Evolutionary conservation across 108 stramenopile genomes (phyloP).

Genomic region (Pseudonitzschia multiseries): DNA sequence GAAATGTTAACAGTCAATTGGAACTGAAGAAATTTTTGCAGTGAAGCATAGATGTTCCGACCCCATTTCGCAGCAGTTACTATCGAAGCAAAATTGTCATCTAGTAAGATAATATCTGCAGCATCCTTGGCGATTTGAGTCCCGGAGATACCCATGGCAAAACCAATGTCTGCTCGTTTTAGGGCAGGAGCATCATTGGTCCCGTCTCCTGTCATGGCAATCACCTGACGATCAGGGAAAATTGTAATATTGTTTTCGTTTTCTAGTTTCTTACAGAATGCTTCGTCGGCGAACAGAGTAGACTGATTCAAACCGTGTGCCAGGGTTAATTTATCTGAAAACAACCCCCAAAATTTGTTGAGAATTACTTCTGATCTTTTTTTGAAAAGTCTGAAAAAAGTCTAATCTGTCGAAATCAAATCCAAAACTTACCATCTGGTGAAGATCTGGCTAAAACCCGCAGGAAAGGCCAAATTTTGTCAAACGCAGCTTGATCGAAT

Average conservation of each 20-base stretch:
- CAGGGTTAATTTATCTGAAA: slow-evolving; percentile 71
- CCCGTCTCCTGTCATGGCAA: slow-evolving; percentile 99
- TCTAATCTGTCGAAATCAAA: not conserved
- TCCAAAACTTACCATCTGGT: slow-evolving; percentile 44
- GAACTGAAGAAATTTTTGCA: slow-evolving; percentile 98
- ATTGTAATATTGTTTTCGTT: slow-evolving; percentile 56
- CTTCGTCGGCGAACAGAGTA: slow-evolving; percentile 68
- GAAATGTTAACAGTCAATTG: slow-evolving; percentile 97
- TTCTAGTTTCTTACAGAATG: slow-evolving; percentile 39
- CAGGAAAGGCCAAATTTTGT: slow-evolving; percentile 83
- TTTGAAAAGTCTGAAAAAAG: not conserved
- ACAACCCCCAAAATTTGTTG: not conserved
- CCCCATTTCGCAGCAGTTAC: slow-evolving; percentile 98
- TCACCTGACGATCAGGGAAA: slow-evolving; percentile 90
- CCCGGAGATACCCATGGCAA: slow-evolving; percentile 97
- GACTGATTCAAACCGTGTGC: slow-evolving; percentile 88
- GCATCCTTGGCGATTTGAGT: slow-evolving; percentile 98
- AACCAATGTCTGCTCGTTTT: slow-evolving; percentile 97
- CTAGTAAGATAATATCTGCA: slow-evolving; percentile 91
- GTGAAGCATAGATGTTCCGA: slow-evolving; percentile 94
- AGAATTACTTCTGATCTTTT: not conserved
- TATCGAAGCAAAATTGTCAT: slow-evolving; percentile 97
- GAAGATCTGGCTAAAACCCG: slow-evolving; percentile 78
- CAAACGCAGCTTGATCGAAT: slow-evolving; percentile 82
- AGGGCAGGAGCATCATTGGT: slow-evolving; percentile 99